Evolutionary conservation across 179 eudicot species (phyloP), one percentile per base, ranked within the genome.

Genomic region (Camellia oleifera): DNA sequence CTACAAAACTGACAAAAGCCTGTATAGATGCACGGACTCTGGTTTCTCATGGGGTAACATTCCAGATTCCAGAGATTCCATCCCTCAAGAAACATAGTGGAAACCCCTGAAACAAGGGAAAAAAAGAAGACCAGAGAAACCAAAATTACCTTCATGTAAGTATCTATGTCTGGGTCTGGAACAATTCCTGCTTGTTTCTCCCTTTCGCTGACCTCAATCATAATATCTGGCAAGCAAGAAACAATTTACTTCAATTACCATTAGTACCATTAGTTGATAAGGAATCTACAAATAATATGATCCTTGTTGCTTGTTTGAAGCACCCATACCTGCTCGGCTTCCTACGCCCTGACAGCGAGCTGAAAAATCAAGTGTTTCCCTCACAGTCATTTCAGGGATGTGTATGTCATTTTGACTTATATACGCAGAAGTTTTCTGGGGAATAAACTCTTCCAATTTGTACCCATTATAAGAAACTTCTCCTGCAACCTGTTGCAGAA

Each of bases 151-250:
- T 95, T 95, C 98, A 95, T 94, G 79, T 86, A 95, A 68, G 93
- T 92, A 84, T 95, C 99, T 42, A 92, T 80, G 81, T 95, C 94
- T 58, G 91, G 92, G 82, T 95, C 99, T 44, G 99, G 98, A 83
- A 91, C 61, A 77, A 95, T 85, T 81, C 92, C 91, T 79, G 83
- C 87, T 78, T 88, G 92, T 81, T 95, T 93, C 87, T 95, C 98
- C 85, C 92, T 90, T 88, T 90, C 89, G 82, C 81, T 87, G 80
- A 95, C 89, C 86, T 91, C 98, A 81, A 52, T 63, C 91, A 95
- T 89, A 58, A 88, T 86, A 69, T 92, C 97, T 95, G 14, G 53
- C 56, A 80, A 17, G 73, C n/a, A 77, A 40, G 12, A 77, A 10
- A 61, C 69, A 60, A 71, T 18, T 68, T 58, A 10, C 4, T 15